A percentile compares a stretch with the other conserved stretches of the same genome.
Evolutionary conservation across 2,329 filamentous ascomycete genomes (phyloP).

Genomic region (Microcyclosporella mali): DNA sequence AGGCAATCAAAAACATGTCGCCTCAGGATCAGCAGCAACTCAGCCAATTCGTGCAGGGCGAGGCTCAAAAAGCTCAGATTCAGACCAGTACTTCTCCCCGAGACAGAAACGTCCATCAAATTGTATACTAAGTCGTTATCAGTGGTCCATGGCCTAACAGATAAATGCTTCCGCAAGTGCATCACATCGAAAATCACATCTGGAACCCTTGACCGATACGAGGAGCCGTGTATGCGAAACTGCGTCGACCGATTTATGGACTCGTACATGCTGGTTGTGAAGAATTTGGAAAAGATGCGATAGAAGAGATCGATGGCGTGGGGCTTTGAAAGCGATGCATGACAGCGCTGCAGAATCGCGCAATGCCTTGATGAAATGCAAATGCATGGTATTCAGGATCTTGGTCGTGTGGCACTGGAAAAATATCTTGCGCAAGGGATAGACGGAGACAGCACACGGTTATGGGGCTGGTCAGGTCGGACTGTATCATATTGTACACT

Average conservation of each 20-base stretch:
- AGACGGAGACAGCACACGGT: no score
- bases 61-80: slow-evolving; percentile 77
- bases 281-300: slow-evolving; percentile 65
- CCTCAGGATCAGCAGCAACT: slow-evolving; percentile 63
- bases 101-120: not conserved
- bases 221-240: slow-evolving; percentile 81
- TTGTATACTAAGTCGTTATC: slow-evolving; percentile 1
- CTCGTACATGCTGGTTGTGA: slow-evolving; percentile 75
- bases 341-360: not conserved
- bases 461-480: no score
- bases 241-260: slow-evolving; percentile 94
- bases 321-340: not conserved
- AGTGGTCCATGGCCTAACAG: slow-evolving; percentile 17
- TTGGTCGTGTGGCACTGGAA: no score
- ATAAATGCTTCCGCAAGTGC: slow-evolving; percentile 85
- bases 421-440: no score
- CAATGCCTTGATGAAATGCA: no score
- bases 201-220: slow-evolving; percentile 65
- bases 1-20: slow-evolving; percentile 25
- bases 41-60: slow-evolving; percentile 75
- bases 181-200: slow-evolving; percentile 66
- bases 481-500: no score
- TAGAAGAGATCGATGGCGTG: slow-evolving; percentile 5
- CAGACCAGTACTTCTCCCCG: slow-evolving; percentile 42
- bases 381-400: no score